phyloP scores from a whole-genome alignment of 1,139 yeast genomes.

The Geotrichum fermentans region DNA sequence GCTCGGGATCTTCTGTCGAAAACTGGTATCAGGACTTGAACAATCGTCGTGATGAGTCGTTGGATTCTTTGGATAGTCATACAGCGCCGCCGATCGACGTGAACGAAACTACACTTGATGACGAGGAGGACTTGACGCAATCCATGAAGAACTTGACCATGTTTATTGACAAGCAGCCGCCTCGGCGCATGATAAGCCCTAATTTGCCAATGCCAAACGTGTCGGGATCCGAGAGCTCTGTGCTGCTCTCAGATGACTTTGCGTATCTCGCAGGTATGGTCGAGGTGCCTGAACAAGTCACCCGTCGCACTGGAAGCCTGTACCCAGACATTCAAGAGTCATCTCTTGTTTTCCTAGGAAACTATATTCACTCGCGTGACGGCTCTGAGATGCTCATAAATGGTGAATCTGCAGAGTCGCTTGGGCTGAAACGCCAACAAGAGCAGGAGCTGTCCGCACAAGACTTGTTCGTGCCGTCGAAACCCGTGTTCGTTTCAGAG shows the following conservation, averaged over 20 bases:
- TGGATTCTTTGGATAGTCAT: conserved; percentile 11
- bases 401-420: not conserved
- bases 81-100: conserved; percentile 3
- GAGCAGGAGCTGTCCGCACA: too few relatives aligned
- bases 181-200: not conserved
- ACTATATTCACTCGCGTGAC: conserved; percentile 5
- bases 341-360: conserved; percentile 12
- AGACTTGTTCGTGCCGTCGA: not conserved
- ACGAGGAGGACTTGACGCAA: conserved; percentile 7
- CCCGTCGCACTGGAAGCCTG: not conserved
- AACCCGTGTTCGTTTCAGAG: not conserved
- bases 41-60: conserved; percentile 1
- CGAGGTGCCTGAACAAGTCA: not conserved
- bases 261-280: conserved; percentile 15
- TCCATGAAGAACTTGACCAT: conserved; percentile 16
- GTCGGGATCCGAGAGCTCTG: conserved; percentile 13
- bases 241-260: conserved; percentile 16
- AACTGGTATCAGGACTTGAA: conserved; percentile 1
- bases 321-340: conserved; percentile 12
- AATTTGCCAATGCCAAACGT: not conserved
- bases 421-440: not conserved
- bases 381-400: not conserved
- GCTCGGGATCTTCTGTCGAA: not conserved
- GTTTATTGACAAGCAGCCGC: conserved; percentile 9
- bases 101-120: conserved; percentile 9